Evolutionary conservation across 164 flowering plant genomes (phyloP).

Genomic region (Liquidambar formosana): DNA sequence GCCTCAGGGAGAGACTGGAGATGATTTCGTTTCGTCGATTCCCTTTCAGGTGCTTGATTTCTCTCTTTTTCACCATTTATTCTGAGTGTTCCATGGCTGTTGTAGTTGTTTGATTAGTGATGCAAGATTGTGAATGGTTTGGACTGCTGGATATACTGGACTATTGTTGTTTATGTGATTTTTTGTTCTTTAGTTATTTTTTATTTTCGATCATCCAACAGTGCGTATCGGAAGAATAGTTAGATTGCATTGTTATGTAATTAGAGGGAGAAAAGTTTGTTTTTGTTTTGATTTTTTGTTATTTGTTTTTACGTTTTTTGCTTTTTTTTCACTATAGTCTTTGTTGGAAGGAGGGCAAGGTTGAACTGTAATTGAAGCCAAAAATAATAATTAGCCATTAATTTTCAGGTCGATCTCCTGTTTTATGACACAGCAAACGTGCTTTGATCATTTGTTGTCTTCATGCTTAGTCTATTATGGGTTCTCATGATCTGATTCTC

Average conservation of each 20-base stretch:
- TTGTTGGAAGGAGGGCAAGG: no score
- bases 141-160: background rate
- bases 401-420: no score
- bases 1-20: conserved; percentile 70
- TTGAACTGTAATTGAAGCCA: background rate
- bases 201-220: background rate
- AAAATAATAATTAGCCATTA: no score
- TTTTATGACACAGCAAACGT: no score
- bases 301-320: no score
- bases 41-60: conserved; percentile 69
- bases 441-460: no score
- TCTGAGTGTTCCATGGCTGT: background rate
- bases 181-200: no score
- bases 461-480: no score
- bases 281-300: no score
- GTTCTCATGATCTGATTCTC: no score
- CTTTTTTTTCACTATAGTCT: no score
- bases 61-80: background rate
- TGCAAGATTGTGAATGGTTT: background rate
- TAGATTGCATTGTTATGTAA: background rate
- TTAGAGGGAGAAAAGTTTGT: background rate
- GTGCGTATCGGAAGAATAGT: background rate
- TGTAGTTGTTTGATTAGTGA: background rate
- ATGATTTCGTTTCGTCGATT: conserved; percentile 43
- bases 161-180: background rate